Base-by-base conservation (phyloP, 2,329 filamentous ascomycete species). In the Tolypocladium inflatum region DNA sequence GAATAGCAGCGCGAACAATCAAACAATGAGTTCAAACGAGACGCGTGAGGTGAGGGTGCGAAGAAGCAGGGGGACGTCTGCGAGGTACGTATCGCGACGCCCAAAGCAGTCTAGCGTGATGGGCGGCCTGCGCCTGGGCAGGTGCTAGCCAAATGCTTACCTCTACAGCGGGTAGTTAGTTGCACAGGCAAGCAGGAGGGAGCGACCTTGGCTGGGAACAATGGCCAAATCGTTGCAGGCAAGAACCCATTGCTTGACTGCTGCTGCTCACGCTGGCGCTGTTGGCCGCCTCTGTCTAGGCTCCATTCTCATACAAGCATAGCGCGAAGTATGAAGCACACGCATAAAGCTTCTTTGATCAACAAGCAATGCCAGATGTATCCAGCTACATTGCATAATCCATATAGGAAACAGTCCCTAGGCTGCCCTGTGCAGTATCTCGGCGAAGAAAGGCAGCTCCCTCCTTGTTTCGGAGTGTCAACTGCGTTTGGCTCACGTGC, bases 91-190 rank as follows among this genome's bases (percentile, higher is more conserved):
- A 67, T 68, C 64, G 62, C 63, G 65, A 63, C 61, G 61, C 68
- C 65, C 60, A 59, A 64, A 66, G 57, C 21, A 63, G 68, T 42
- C 61, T 71, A 71, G 69, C 59, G 65, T 55, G 35, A 33, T 41
- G 48, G 13, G 42, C 48, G 21, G 23, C 21, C 21, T 26, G 42
- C 50, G 11, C 35, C 13, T 19, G 38, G 17, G 23, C 23, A 48
- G 43, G 43, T 19, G 26, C 8, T 26, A n/a, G 26, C 45, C 45
- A 33, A 50, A 2, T 35, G 45, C 45, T 9, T 50, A 17, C 45
- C 15, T 30, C 23, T 21, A 26, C 15, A 30, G 17, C 15, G 26
- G 26, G 23, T 17, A 30, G 26, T 5, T 5, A 50, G 21, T 33
- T 30, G 26, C 45, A 33, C 45, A 30, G 15, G 15, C 45, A 33